A percentile compares a stretch with the other conserved stretches of the same genome.
These are phyloP conservation scores for Lasiodiplodia citricola DNA, from an alignment of 2,329 filamentous ascomycete species.

Conservation along the genomic window DNA sequence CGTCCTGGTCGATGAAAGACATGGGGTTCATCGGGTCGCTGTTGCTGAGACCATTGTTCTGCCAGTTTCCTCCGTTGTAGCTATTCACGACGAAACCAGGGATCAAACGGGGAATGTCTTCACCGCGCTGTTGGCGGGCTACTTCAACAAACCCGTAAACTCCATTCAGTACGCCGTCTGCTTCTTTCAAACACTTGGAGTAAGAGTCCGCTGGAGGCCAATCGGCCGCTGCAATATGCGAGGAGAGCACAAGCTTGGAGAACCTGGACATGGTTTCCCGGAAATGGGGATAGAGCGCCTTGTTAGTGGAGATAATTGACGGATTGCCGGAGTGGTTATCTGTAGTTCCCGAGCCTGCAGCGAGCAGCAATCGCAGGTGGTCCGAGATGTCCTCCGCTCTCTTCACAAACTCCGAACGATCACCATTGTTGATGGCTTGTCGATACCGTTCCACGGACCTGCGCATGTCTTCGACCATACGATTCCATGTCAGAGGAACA, in stretches of 20 bases:
- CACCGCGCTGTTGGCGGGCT: constrained; percentile 88
- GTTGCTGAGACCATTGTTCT: constrained; percentile 66
- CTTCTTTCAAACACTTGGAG: constrained; percentile 93
- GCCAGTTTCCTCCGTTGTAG: constrained; percentile 85
- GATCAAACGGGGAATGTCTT: constrained; percentile 89
- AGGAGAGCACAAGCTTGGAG: constrained; percentile 97
- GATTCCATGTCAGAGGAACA: constrained; percentile 83
- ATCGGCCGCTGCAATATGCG: constrained; percentile 94
- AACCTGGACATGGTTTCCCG: constrained; percentile 99
- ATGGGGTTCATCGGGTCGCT: constrained; percentile 69
- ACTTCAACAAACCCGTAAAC: constrained; percentile 98
- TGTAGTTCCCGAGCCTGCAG: constrained; percentile 93
- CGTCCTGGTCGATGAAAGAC: constrained; percentile 84
- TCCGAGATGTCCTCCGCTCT: constrained; percentile 98
- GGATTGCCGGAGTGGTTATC: constrained; percentile 99
- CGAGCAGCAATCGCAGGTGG: constrained; percentile 89
- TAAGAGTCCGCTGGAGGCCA: constrained; percentile 94
- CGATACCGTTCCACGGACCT: constrained; percentile 87
- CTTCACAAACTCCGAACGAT: constrained; percentile 88
- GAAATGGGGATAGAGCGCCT: constrained; percentile 95
- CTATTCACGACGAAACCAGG: constrained; percentile 93
- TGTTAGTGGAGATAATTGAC: constrained; percentile 99
- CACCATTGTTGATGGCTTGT: constrained; percentile 81
- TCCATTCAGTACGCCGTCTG: constrained; percentile 92
- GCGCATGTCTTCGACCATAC: constrained; percentile 91